Evolutionary conservation across 176 grass and related monocot species (phyloP).

Genomic region (Tuctoria greenei): DNA sequence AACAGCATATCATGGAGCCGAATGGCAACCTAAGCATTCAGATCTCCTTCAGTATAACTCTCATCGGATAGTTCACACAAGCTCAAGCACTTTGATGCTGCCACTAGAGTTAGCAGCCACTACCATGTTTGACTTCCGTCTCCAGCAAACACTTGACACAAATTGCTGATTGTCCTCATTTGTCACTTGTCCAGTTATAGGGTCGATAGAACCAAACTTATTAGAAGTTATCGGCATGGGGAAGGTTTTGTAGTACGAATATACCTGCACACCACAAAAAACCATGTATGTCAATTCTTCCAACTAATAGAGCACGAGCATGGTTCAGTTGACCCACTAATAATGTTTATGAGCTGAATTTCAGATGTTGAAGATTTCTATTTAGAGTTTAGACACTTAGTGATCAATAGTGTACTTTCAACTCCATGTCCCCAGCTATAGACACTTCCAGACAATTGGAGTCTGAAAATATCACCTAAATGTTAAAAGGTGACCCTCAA

Average conservation of each 20-base stretch:
- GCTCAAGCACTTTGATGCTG: slow-evolving; percentile 94
- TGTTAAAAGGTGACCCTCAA: background rate
- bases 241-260: slow-evolving; percentile 90
- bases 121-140: slow-evolving; percentile 91
- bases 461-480: background rate
- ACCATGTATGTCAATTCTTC: slow-evolving; percentile 23
- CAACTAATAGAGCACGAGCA: slow-evolving; percentile 5
- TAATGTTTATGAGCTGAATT: background rate
- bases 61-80: slow-evolving; percentile 49
- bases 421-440: background rate
- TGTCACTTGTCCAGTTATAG: slow-evolving; percentile 84
- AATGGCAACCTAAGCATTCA: slow-evolving; percentile 6
- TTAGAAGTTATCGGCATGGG: slow-evolving; percentile 95
- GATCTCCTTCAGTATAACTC: slow-evolving; percentile 26
- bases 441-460: background rate
- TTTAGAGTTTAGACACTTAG: background rate
- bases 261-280: slow-evolving; percentile 63
- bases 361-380: background rate
- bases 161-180: slow-evolving; percentile 77
- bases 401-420: background rate
- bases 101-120: slow-evolving; percentile 86
- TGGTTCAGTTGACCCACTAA: background rate
- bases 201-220: slow-evolving; percentile 86
- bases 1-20: background rate
- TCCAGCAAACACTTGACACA: slow-evolving; percentile 93